Conservation (phyloP, 441 rosid species). For the Populus hybrid region DNA sequence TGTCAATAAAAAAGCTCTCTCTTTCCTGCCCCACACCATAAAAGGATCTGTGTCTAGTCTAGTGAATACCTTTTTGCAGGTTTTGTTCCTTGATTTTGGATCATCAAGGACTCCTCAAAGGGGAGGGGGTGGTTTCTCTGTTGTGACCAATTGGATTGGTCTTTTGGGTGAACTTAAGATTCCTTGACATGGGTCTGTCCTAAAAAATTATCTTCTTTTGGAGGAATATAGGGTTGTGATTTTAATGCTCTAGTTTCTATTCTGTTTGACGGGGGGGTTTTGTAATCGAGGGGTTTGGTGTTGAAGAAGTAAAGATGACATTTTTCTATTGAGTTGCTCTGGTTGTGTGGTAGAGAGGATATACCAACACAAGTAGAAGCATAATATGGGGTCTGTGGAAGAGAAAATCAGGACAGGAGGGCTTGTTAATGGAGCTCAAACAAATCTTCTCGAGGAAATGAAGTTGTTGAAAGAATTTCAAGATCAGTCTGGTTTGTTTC, state of each 20-base stretch:
- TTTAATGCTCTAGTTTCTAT: background rate
- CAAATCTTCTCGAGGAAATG: conserved; percentile 75
- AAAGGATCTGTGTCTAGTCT: conserved; percentile 35
- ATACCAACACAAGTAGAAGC: conserved; percentile 19
- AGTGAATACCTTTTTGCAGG: conserved; percentile 39
- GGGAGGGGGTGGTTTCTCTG: conserved; percentile 18
- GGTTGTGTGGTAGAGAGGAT: conserved; percentile 16
- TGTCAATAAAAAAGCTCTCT: background rate
- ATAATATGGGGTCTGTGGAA: conserved; percentile 56
- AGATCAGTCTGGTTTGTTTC: conserved; percentile 71
- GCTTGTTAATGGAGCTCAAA: conserved; percentile 36
- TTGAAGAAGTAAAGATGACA: conserved; percentile 26
- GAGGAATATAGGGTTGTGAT: background rate
- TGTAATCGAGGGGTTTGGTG: conserved; percentile 8
- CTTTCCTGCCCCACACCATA: conserved; percentile 39
- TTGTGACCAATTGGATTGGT: conserved; percentile 33
- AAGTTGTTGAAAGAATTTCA: conserved; percentile 82
- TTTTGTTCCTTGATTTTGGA: conserved; percentile 55
- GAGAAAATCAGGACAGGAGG: conserved; percentile 57
- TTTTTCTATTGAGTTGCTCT: conserved; percentile 17
- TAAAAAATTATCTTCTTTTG: conserved; percentile 15
- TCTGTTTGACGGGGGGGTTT: background rate
- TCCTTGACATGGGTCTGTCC: conserved; percentile 33
- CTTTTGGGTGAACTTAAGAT: conserved; percentile 29
- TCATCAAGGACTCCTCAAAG: conserved; percentile 10